Evolutionary conservation across 768 basidiomycete genomes (phyloP).

Genomic region (Gymnopilus junonius): DNA sequence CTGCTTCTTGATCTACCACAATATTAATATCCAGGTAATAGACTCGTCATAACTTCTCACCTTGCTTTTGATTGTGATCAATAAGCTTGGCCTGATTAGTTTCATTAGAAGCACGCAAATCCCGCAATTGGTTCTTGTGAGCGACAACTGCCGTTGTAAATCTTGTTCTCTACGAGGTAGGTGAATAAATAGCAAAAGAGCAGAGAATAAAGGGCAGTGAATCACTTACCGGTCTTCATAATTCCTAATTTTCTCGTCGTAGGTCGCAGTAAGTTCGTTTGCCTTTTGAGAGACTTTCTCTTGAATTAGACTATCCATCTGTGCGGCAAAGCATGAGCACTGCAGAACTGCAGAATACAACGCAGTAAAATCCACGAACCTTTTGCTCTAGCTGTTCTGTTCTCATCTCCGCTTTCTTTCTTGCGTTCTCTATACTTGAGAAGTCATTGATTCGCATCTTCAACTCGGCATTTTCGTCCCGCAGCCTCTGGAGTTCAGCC

Average conservation of each 20-base stretch:
- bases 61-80: conserved; percentile 90
- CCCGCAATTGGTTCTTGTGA: conserved; percentile 87
- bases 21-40: neutral
- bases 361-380: conserved; percentile 43
- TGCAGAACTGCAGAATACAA: neutral
- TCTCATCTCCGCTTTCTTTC: conserved; percentile 75
- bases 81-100: conserved; percentile 91
- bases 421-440: conserved; percentile 63
- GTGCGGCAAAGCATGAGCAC: conserved; percentile 1
- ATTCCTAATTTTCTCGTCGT: conserved; percentile 94
- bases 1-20: conserved; percentile 82
- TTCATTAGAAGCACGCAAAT: conserved; percentile 90
- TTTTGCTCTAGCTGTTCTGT: conserved; percentile 84
- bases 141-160: conserved; percentile 86
- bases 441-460: conserved; percentile 72
- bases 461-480: conserved; percentile 84
- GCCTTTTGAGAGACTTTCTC: conserved; percentile 93
- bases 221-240: conserved; percentile 84
- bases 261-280: conserved; percentile 95
- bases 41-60: conserved; percentile 36
- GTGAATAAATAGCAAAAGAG: neutral
- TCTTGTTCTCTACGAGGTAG: conserved; percentile 81
- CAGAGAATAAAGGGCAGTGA: neutral
- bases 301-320: conserved; percentile 95
- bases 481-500: conserved; percentile 68